These are phyloP conservation scores for Cyanodermella asteris DNA, from an alignment of 2,329 filamentous ascomycete species.

Conservation along the genomic window DNA sequence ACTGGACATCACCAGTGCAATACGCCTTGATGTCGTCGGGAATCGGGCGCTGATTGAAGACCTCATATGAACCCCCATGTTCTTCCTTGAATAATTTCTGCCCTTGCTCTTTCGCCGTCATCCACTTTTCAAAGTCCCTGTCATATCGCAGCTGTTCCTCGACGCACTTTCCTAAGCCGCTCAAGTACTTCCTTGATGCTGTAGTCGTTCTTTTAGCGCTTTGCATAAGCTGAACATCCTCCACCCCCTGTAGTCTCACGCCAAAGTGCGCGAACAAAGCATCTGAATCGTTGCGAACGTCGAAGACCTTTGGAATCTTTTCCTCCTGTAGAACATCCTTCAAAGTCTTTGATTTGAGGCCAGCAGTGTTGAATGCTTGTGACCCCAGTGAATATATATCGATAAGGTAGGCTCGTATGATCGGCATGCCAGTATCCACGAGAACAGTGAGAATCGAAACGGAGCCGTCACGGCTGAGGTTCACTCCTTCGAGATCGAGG, in stretches of 20 bases:
- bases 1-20: conserved; percentile 8
- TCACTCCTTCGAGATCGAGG: conserved; percentile 27
- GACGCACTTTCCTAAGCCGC: conserved; percentile 19
- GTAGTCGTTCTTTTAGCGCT: no score
- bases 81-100: conserved; percentile 9
- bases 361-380: conserved; percentile 19
- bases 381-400: conserved; percentile 20
- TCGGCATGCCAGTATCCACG: conserved; percentile 12
- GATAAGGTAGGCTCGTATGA: conserved; percentile 19
- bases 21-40: conserved; percentile 10
- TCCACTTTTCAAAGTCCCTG: conserved; percentile 6
- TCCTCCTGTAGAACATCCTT: conserved; percentile 24
- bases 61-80: conserved; percentile 11
- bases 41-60: conserved; percentile 13
- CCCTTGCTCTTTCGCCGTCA: conserved; percentile 9
- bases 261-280: conserved; percentile 26
- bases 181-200: conserved; percentile 6
- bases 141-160: conserved; percentile 6
- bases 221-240: conserved; percentile 37
- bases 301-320: conserved; percentile 28
- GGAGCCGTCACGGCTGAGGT: conserved; percentile 21
- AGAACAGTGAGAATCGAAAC: conserved; percentile 25
- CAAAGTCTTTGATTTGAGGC: conserved; percentile 8
- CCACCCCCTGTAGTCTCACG: conserved; percentile 22
- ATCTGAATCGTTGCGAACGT: conserved; percentile 36